These are phyloP conservation scores for Uronychia setigera DNA, from an alignment of 73 alveolate species.

Conservation along the genomic window DNA sequence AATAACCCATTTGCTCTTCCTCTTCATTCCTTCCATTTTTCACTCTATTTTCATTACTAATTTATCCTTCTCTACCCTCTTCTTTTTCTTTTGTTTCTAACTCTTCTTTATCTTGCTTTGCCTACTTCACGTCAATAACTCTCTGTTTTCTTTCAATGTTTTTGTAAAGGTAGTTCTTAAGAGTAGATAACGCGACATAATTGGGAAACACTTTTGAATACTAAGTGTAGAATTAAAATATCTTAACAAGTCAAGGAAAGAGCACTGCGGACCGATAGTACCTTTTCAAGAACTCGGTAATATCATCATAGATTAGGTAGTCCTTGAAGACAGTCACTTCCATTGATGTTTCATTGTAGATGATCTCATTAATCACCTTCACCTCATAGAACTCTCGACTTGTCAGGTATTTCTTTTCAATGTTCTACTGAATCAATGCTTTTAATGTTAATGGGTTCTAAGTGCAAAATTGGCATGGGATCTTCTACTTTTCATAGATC, in stretches of 20 bases:
- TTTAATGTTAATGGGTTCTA: too few species aligned
- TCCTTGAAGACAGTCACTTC: slow-evolving; percentile 74
- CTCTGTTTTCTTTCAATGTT: slow-evolving; percentile 77
- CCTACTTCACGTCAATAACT: slow-evolving; percentile 49
- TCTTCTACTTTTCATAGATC: background rate
- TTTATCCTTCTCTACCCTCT: background rate
- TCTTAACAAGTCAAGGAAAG: slow-evolving; percentile 33
- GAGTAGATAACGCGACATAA: slow-evolving; percentile 56
- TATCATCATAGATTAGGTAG: slow-evolving; percentile 71
- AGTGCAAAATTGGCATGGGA: background rate
- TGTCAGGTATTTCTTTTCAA: background rate
- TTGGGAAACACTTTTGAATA: slow-evolving; percentile 80
- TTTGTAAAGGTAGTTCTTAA: slow-evolving; percentile 59
- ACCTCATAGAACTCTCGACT: slow-evolving; percentile 36
- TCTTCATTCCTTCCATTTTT: background rate
- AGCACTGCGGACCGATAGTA: slow-evolving; percentile 54
- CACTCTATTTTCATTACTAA: background rate
- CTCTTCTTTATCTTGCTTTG: background rate
- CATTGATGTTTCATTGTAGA: slow-evolving; percentile 72
- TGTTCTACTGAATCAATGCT: background rate
- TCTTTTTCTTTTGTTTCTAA: background rate
- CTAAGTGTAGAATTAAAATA: slow-evolving; percentile 65
- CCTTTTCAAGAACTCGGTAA: slow-evolving; percentile 67
- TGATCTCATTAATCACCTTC: slow-evolving; percentile 71
- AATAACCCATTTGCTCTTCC: background rate